phyloP scores from a whole-genome alignment of 257 asterid species.

The Gentiana straminea region DNA sequence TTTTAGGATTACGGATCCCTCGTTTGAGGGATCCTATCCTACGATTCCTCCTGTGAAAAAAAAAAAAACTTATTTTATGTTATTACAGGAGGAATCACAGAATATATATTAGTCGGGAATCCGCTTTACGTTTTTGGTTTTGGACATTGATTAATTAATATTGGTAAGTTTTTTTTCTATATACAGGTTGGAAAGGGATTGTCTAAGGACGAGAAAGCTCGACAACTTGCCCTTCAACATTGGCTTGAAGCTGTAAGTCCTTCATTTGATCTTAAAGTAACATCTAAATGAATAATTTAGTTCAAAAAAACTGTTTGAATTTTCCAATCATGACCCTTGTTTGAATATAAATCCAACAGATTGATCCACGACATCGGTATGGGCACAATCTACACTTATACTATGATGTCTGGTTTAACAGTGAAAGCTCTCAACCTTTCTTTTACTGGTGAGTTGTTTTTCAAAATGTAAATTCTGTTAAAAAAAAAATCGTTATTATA shows the following conservation, averaged over 20 bases:
- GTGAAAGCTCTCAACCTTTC: constrained; percentile 87
- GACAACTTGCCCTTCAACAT: constrained; percentile 77
- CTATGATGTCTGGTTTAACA: constrained; percentile 76
- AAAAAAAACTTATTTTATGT: too few relatives aligned
- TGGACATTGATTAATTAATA: constrained; percentile 1
- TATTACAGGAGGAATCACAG: too few relatives aligned
- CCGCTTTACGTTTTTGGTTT: too few relatives aligned
- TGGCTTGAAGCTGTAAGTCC: constrained; percentile 97
- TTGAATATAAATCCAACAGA: constrained; percentile 25
- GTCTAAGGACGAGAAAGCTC: constrained; percentile 94
- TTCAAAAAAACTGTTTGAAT: too few relatives aligned
- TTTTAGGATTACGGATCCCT: not conserved
- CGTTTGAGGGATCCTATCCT: too few relatives aligned
- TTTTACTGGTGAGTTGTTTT: constrained; percentile 68
- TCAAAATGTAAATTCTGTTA: not conserved
- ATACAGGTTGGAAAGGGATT: constrained; percentile 87
- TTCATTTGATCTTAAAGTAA: not conserved
- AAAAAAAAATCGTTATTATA: not conserved
- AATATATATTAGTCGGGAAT: too few relatives aligned
- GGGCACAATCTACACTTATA: constrained; percentile 92
- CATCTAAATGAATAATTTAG: too few relatives aligned
- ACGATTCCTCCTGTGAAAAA: too few relatives aligned
- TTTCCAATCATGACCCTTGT: too few relatives aligned
- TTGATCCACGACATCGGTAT: constrained; percentile 96
- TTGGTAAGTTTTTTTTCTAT: constrained; percentile 1